A percentile compares a stretch with the other conserved stretches of the same genome.
Conservation (phyloP, 2,329 filamentous ascomycete species). For the Microsporum audouinii region DNA sequence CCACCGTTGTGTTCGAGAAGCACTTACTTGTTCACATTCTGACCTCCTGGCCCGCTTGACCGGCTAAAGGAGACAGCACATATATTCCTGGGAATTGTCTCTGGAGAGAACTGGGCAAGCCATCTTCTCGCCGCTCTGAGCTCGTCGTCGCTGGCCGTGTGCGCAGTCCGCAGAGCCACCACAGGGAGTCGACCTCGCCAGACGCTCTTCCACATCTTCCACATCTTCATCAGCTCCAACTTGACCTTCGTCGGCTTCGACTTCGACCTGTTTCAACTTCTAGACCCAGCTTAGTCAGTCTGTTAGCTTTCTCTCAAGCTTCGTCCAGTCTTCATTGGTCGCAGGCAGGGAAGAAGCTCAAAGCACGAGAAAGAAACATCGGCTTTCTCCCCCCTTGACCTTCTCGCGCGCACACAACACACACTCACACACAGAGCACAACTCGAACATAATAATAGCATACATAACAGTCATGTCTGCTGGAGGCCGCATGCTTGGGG, state of each 20-base stretch:
- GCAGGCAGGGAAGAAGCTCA: neutral
- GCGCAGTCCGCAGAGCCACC: neutral
- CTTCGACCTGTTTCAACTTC: neutral
- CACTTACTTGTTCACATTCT: constrained; percentile 57
- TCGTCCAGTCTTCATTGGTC: neutral
- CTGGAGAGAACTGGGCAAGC: constrained; percentile 43
- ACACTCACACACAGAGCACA: neutral
- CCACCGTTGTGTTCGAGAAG: neutral
- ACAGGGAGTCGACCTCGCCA: neutral
- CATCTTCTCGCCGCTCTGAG: constrained; percentile 26
- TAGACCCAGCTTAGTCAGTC: neutral
- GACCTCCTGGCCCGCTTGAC: constrained; percentile 54
- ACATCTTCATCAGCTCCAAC: neutral
- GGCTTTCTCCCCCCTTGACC: neutral
- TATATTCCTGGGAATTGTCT: constrained; percentile 45
- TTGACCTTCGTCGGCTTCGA: neutral
- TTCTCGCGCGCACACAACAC: neutral
- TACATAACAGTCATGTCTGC: neutral
- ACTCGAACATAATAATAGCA: neutral
- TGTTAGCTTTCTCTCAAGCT: neutral
- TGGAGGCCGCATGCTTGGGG: neutral
- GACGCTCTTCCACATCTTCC: neutral
- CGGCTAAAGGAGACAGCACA: constrained; percentile 51
- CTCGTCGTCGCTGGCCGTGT: neutral
- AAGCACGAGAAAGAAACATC: neutral